Base-by-base conservation (phyloP, 106 monocot genomes). In the Acorus gramineus region DNA sequence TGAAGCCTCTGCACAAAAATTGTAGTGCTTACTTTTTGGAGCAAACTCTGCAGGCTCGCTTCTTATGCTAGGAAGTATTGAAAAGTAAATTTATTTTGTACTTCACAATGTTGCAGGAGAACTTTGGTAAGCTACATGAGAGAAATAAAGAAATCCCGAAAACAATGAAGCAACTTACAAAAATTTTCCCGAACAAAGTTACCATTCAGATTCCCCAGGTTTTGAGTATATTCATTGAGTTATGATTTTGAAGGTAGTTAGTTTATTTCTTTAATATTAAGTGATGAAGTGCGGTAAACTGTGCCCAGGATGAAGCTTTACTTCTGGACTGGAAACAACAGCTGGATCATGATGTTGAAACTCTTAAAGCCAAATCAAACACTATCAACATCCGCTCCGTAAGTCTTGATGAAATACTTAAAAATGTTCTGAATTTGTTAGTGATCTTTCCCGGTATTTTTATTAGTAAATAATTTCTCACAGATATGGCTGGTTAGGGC, bases 341-440 rank as follows among this genome's bases (percentile, higher is more conserved):
- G 49, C 67, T 95, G 65, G 90, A 95, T 63, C 86, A 78, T 55
- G 94, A 95, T 84, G 80, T 90, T 52, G 90, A 86, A 82, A 84
- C 90, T 62, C 86, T 95, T 67, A 95, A 95, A 73, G 82, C 84
- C 44, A 90, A 95, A 79, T 81, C 90, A 51, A 95, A 95, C 67
- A 71, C 74, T 76, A 57, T 65, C 49, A 84, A 71, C 70, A 89
- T 95, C 72, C 90, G 75, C 44, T 62, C 86, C 45, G 94, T 95
- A 80, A 95, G 89, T 69, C 46, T 46, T 52, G 12, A 56, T 43
- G 57, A 64, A 61, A 65, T 55, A 61, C 12, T 9, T 42, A 42
- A 50, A 4, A 8, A 14, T 55, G 12, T 12, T 62, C n/a, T 46
- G 47, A 53, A 5, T 9, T 61, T 54, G 13, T 28, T 28, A 28